Evolutionary conservation across 2,329 filamentous ascomycete genomes (phyloP), one percentile per base, ranked within the genome.

Genomic region (Paecilomyces sp.): DNA sequence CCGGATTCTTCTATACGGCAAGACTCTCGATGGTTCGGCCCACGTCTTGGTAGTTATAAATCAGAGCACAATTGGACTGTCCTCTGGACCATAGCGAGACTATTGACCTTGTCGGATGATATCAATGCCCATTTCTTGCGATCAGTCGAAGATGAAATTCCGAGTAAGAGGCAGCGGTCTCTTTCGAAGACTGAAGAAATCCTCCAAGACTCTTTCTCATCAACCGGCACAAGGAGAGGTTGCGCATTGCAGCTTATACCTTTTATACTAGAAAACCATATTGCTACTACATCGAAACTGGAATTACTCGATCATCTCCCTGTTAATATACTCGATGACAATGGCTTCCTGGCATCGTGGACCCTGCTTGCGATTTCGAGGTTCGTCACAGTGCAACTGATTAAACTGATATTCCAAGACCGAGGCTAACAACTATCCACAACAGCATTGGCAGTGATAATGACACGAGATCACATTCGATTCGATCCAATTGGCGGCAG

Each of bases 361-460:
- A 88, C 91, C 18, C 85, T 96, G 79, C 73, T 97, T 57, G 88
- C 87, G n/a, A 85, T 91, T 69, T 81, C 90, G 63, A 90, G 89
- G 91, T 92, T 77, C 70, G 82, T 74, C 41, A 47, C 18, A 47
- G 25, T 47, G 2, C 13, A 58, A 52, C 55, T 41, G 31, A 54
- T 22, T 57, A 6, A 25, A 12, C 15, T 41, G 28, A 25, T 9
- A 25, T 11, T 53, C 3, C 8, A 30, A 53, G 18, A 28, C 11
- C 22, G 24, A 13, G n/a, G n/a, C 51, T 53, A 24, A 53, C 28
- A 25, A 52, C 57, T 55, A 24, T 51, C 24, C 30, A 59, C 56
- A 18, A 61, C 60, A 77, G 76, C 58, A 67, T 77, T 60, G 71
- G 71, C 11, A 65, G 64, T 22, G 69, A 68, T 13, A 52, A 67